These are phyloP conservation scores for Didymella segeticola DNA, from an alignment of 2,329 filamentous ascomycete species.

Conservation along the genomic window DNA sequence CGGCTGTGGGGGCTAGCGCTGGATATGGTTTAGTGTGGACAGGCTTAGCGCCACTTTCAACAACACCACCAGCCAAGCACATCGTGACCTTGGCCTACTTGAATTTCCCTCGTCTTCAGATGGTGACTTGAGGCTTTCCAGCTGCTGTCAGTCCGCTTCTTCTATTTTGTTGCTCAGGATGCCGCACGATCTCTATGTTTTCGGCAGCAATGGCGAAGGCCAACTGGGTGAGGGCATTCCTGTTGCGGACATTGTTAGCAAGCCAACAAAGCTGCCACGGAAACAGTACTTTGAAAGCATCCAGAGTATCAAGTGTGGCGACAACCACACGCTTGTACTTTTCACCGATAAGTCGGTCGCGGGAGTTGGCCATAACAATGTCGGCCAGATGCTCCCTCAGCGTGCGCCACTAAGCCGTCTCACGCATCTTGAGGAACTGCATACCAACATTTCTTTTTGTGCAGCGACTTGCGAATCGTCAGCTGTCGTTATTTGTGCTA, in stretches of 20 bases:
- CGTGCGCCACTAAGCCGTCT: not conserved
- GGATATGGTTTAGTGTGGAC: not conserved
- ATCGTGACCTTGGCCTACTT: not conserved
- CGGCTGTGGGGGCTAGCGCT: constrained; percentile 22
- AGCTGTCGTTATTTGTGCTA: constrained; percentile 27
- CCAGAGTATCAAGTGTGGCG: constrained; percentile 66
- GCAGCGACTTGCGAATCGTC: constrained; percentile 37
- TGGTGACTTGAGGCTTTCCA: not conserved
- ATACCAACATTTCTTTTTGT: constrained; percentile 5
- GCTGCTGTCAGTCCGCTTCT: not conserved
- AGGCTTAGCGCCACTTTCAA: constrained; percentile 1
- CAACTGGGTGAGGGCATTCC: constrained; percentile 58
- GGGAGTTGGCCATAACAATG: constrained; percentile 67
- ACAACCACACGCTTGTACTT: constrained; percentile 84
- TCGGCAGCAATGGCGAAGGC: constrained; percentile 61
- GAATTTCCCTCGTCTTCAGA: not conserved
- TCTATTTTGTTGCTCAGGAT: not conserved
- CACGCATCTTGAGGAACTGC: not conserved
- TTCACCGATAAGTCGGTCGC: constrained; percentile 66
- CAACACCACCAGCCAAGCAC: not conserved
- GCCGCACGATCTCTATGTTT: constrained; percentile 47
- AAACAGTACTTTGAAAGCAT: constrained; percentile 15
- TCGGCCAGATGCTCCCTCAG: constrained; percentile 44
- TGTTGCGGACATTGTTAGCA: constrained; percentile 48
- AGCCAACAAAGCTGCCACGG: constrained; percentile 20